A percentile compares a stretch with the other conserved stretches of the same genome.
These are phyloP conservation scores for Fusarium sp. DNA, from an alignment of 2,329 filamentous ascomycete genomes.

Conservation along the genomic window DNA sequence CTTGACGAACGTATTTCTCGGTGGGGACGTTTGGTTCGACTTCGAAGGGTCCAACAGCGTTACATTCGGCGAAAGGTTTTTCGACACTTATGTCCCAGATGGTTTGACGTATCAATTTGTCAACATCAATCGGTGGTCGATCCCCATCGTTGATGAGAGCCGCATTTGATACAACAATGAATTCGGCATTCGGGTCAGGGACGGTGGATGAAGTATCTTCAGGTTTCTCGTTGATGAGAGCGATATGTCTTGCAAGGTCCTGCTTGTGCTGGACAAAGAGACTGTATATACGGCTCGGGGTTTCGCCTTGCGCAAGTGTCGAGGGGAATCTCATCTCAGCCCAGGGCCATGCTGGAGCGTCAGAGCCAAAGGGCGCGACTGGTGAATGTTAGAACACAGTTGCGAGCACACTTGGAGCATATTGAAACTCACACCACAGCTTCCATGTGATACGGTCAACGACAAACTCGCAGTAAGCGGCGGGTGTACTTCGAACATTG, in stretches of 20 bases:
- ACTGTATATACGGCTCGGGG: not conserved
- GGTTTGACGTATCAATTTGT: not conserved
- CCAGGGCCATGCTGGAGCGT: conserved; percentile 15
- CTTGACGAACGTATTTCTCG: not conserved
- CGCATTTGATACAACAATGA: not conserved
- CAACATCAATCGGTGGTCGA: rapidly evolving
- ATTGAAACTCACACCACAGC: not conserved
- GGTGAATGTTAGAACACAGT: not conserved
- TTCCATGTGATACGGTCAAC: not conserved
- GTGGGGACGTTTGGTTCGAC: rapidly evolving
- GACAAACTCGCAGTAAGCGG: not conserved
- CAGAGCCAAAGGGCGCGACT: not conserved
- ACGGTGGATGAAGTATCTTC: rapidly evolving
- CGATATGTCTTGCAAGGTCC: rapidly evolving
- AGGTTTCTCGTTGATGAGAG: not conserved
- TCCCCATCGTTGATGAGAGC: not conserved
- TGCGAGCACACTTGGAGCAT: rapidly evolving
- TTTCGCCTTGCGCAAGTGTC: not conserved
- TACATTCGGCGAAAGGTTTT: not conserved
- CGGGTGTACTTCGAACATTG: not conserved
- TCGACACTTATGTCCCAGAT: not conserved
- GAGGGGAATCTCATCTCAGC: not conserved
- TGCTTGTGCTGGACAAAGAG: not conserved
- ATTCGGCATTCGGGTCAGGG: not conserved
- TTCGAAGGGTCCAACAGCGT: not conserved